A percentile compares a stretch with the other conserved stretches of the same genome.
Evolutionary conservation across 2,329 filamentous ascomycete genomes (phyloP).

Genomic region (Mycogone perniciosa): DNA sequence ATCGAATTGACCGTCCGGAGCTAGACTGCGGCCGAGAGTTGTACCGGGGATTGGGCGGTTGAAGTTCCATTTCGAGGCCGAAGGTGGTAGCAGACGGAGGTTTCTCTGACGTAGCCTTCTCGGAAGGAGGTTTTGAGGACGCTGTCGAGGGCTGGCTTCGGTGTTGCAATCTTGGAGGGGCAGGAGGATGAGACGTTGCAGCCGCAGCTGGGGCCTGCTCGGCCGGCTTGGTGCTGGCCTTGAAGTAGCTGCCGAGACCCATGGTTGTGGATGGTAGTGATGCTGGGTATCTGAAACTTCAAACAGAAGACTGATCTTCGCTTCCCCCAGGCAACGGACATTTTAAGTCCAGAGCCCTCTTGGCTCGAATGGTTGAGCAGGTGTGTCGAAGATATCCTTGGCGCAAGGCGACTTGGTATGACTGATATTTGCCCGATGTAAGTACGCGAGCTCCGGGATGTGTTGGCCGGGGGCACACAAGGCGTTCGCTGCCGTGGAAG

Average conservation of each 20-base stretch:
- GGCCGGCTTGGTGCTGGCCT: conserved; percentile 30
- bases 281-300: background rate
- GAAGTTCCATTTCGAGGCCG: conserved; percentile 41
- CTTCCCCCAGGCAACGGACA: conserved; percentile 7
- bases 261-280: conserved; percentile 32
- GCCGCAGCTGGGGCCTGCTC: conserved; percentile 12
- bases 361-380: background rate
- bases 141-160: conserved; percentile 18
- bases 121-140: too few relatives aligned
- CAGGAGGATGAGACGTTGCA: conserved; percentile 15
- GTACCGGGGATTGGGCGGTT: conserved; percentile 38
- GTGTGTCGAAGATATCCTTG: background rate
- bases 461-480: background rate
- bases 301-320: background rate
- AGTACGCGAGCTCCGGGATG: background rate
- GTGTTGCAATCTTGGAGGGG: conserved; percentile 15
- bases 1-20: conserved; percentile 36
- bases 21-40: conserved; percentile 30
- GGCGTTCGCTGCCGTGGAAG: background rate
- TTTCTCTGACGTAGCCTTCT: conserved; percentile 31
- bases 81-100: conserved; percentile 18
- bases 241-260: conserved; percentile 59
- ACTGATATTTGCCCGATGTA: background rate
- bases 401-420: background rate
- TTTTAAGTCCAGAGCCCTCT: conserved; percentile 8